A percentile compares a stretch with the other conserved stretches of the same genome.
phyloP scores from a whole-genome alignment of 192 early-diverging fungal species.

The Entomortierella parvispora region DNA sequence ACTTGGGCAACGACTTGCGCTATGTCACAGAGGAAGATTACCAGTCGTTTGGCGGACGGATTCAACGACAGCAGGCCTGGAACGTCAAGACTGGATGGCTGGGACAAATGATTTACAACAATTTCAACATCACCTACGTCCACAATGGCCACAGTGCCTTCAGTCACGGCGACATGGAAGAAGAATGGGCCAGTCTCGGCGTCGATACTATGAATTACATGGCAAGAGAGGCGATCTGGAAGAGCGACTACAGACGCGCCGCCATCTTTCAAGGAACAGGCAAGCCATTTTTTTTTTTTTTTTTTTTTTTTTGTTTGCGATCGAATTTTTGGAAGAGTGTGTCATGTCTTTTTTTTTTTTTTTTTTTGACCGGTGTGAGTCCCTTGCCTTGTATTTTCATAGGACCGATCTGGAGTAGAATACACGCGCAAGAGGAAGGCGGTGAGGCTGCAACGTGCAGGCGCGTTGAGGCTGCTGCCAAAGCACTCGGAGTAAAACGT shows the following conservation, averaged over 20 bases:
- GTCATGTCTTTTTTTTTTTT: too few relatives aligned
- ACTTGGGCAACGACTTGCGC: slow-evolving; percentile 24
- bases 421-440: slow-evolving; percentile 16
- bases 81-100: slow-evolving; percentile 39
- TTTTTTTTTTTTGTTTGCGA: neutral
- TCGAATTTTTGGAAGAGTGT: too few relatives aligned
- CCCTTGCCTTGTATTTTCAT: neutral
- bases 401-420: slow-evolving; percentile 40
- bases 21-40: slow-evolving; percentile 40
- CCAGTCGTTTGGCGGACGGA: slow-evolving; percentile 23
- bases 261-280: slow-evolving; percentile 28
- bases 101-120: slow-evolving; percentile 26
- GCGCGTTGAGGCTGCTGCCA: slow-evolving; percentile 13
- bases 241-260: slow-evolving; percentile 12
- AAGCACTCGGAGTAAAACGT: slow-evolving; percentile 54
- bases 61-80: slow-evolving; percentile 23
- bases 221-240: slow-evolving; percentile 19
- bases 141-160: slow-evolving; percentile 31
- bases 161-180: slow-evolving; percentile 31
- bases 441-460: slow-evolving; percentile 21
- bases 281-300: neutral
- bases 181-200: slow-evolving; percentile 27
- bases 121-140: slow-evolving; percentile 37
- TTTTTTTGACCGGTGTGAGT: neutral
- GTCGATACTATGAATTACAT: slow-evolving; percentile 17